Evolutionary conservation across 1,139 yeast genomes (phyloP).

Genomic region (Suhomyces panamericanus): DNA sequence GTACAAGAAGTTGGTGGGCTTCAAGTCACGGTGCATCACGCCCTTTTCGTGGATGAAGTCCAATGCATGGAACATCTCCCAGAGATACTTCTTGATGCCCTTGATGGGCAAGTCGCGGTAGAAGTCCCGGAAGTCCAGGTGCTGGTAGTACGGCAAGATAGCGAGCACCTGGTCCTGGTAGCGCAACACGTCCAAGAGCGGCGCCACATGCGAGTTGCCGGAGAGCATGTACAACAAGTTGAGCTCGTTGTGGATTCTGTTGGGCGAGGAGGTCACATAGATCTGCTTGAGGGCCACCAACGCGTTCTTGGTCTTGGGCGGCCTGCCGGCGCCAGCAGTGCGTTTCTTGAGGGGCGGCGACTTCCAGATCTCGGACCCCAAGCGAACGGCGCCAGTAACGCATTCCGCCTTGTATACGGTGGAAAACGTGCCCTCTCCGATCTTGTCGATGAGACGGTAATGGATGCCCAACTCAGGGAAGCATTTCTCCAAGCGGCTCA

Average conservation of each 20-base stretch:
- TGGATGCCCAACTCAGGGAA: conserved; percentile 62
- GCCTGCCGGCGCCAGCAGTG: conserved; percentile 15
- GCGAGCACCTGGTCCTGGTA: conserved; percentile 91
- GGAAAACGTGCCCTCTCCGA: conserved; percentile 95
- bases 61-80: conserved; percentile 74
- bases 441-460: conserved; percentile 73
- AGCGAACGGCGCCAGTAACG: conserved; percentile 42
- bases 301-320: conserved; percentile 36
- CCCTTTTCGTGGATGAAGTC: conserved; percentile 73
- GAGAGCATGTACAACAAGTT: conserved; percentile 66
- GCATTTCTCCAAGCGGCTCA: conserved; percentile 58
- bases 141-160: conserved; percentile 87
- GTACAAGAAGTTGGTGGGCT: conserved; percentile 85
- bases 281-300: conserved; percentile 90
- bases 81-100: conserved; percentile 79
- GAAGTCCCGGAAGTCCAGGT: conserved; percentile 85
- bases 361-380: conserved; percentile 46
- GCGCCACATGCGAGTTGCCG: conserved; percentile 79
- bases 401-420: conserved; percentile 90
- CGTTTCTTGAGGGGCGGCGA: conserved; percentile 44
- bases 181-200: conserved; percentile 82
- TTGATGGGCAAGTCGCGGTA: conserved; percentile 75
- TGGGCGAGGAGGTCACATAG: conserved; percentile 93
- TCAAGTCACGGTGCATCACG: conserved; percentile 85
- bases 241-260: conserved; percentile 83